Evolutionary conservation across 805 yeast genomes (phyloP).

Genomic region (Wickerhamomyces xylosicus): DNA sequence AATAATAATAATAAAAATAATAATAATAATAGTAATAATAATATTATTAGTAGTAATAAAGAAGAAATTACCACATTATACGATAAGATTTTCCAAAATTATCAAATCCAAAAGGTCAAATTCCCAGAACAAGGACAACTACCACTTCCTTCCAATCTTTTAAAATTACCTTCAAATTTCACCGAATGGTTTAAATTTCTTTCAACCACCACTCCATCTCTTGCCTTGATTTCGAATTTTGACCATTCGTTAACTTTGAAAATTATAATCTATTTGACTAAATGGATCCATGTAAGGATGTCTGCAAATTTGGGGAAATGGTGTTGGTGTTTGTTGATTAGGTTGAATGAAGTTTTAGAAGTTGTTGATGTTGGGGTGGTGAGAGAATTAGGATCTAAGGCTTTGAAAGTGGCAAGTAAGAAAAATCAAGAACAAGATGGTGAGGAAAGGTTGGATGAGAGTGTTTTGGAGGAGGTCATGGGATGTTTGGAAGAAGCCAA

Average conservation of each 20-base stretch:
- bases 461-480: too few relatives aligned
- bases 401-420: background rate
- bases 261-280: constrained; percentile 13
- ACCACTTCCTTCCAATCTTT: constrained; percentile 9
- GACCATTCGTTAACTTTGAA: constrained; percentile 13
- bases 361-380: constrained; percentile 4
- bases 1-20: too few relatives aligned
- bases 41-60: constrained; percentile 6
- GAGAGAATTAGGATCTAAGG: background rate
- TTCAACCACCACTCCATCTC: constrained; percentile 8
- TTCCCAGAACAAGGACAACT: constrained; percentile 7
- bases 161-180: constrained; percentile 16
- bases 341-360: constrained; percentile 10
- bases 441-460: too few relatives aligned
- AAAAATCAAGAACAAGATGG: too few relatives aligned
- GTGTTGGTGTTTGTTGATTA: constrained; percentile 11
- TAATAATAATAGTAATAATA: background rate
- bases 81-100: background rate
- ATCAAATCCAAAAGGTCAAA: constrained; percentile 2
- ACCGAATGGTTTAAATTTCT: constrained; percentile 16
- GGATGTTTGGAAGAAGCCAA: too few relatives aligned
- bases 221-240: constrained; percentile 9
- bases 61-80: background rate
- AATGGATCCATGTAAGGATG: constrained; percentile 13
- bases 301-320: constrained; percentile 9